Conservation (phyloP, 495 filamentous ascomycete genomes). For the Hyaloscypha finlandica region DNA sequence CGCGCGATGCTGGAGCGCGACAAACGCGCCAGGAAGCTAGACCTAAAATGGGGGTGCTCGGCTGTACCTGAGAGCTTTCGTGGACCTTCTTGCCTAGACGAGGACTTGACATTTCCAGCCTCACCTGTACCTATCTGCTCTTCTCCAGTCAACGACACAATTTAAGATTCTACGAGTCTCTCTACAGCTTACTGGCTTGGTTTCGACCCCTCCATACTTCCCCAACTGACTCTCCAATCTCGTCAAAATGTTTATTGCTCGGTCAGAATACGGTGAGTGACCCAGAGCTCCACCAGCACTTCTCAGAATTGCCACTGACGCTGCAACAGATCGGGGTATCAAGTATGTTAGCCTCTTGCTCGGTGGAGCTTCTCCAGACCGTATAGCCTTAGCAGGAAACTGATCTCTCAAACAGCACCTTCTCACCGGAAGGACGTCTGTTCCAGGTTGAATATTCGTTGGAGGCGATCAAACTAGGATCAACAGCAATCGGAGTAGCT, state of each 20-base stretch:
- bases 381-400: slow-evolving; percentile 15
- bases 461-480: slow-evolving; percentile 99
- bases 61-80: slow-evolving; percentile 4
- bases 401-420: slow-evolving; percentile 67
- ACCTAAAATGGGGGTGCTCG: background rate
- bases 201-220: slow-evolving; percentile 2
- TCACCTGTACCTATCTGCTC: background rate
- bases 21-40: background rate
- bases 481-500: slow-evolving; percentile 95
- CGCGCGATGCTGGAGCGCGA: background rate
- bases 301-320: slow-evolving; percentile 35
- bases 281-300: slow-evolving; percentile 24
- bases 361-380: background rate
- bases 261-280: slow-evolving; percentile 92
- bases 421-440: slow-evolving; percentile 98
- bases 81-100: slow-evolving; percentile 2
- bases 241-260: slow-evolving; percentile 95
- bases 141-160: background rate
- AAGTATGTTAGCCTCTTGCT: slow-evolving; percentile 64
- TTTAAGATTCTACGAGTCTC: slow-evolving; percentile 5
- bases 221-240: background rate
- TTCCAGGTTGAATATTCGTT: slow-evolving; percentile 99
- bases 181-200: background rate
- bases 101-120: background rate
- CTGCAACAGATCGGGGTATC: slow-evolving; percentile 86